phyloP scores from a whole-genome alignment of 139 green algal genomes.

The Haematococcus lacustris region DNA sequence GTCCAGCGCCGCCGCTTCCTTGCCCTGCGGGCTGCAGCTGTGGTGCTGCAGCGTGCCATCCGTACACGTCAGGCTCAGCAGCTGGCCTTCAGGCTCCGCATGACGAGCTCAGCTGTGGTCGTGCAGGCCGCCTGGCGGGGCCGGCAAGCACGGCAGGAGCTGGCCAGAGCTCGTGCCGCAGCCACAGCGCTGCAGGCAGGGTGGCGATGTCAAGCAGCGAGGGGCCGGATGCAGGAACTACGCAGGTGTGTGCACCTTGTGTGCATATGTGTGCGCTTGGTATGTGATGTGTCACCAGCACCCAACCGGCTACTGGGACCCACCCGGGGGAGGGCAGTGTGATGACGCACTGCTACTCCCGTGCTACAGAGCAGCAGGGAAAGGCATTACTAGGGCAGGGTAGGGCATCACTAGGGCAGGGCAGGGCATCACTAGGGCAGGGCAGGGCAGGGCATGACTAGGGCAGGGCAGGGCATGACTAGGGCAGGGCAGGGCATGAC shows the following conservation, averaged over 20 bases:
- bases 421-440: no score
- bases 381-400: neutral
- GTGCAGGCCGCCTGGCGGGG: neutral
- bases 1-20: slow-evolving; percentile 6
- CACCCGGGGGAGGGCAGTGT: no score
- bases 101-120: neutral
- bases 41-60: slow-evolving; percentile 10
- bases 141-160: slow-evolving; percentile 15
- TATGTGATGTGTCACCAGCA: neutral
- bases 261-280: neutral
- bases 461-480: no score
- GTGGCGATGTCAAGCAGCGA: neutral
- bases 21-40: neutral
- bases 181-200: neutral
- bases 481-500: no score
- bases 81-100: slow-evolving; percentile 8
- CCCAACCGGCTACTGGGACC: neutral
- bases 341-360: neutral
- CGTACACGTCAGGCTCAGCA: slow-evolving; percentile 32
- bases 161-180: slow-evolving; percentile 1
- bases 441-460: no score
- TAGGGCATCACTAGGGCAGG: no score
- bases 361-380: neutral
- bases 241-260: neutral
- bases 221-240: neutral